Evolutionary conservation across 345 rosid genomes (phyloP).

Genomic region (Erucastrum elatum): DNA sequence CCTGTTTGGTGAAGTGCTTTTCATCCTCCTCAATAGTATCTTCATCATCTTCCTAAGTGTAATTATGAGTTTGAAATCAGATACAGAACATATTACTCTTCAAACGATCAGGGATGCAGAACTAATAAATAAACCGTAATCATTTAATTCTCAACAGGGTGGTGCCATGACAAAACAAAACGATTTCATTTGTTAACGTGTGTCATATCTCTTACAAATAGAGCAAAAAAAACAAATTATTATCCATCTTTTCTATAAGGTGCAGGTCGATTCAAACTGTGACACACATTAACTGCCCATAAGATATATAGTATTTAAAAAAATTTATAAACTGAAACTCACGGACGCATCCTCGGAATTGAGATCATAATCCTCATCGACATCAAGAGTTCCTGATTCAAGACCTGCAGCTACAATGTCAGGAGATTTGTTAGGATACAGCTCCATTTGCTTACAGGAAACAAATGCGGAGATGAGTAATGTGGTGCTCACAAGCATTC

Average conservation of each 20-base stretch:
- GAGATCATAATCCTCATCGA: slow-evolving; percentile 70
- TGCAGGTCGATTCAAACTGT: slow-evolving; percentile 21
- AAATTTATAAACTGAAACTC: slow-evolving; percentile 39
- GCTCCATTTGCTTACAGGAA: slow-evolving; percentile 19
- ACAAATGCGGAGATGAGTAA: slow-evolving; percentile 19
- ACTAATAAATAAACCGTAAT: neutral
- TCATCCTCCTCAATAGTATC: slow-evolving; percentile 93
- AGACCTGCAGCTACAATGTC: slow-evolving; percentile 40
- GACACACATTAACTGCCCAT: neutral
- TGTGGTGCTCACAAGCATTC: slow-evolving; percentile 50
- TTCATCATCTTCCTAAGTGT: slow-evolving; percentile 96
- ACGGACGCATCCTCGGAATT: slow-evolving; percentile 73
- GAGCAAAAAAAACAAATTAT: neutral
- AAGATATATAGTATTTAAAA: too few species aligned
- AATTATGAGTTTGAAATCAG: slow-evolving; percentile 30
- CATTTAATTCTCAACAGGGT: neutral
- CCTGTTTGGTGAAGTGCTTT: slow-evolving; percentile 75
- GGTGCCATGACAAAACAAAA: neutral
- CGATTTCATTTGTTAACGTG: neutral
- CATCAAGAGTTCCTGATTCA: slow-evolving; percentile 50
- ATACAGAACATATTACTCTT: slow-evolving; percentile 9
- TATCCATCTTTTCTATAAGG: neutral
- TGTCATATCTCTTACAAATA: slow-evolving; percentile 8
- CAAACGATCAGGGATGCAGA: slow-evolving; percentile 3
- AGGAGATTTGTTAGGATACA: slow-evolving; percentile 22